phyloP scores from a whole-genome alignment of 140 eudicot species.

The Anethum foeniculum region DNA sequence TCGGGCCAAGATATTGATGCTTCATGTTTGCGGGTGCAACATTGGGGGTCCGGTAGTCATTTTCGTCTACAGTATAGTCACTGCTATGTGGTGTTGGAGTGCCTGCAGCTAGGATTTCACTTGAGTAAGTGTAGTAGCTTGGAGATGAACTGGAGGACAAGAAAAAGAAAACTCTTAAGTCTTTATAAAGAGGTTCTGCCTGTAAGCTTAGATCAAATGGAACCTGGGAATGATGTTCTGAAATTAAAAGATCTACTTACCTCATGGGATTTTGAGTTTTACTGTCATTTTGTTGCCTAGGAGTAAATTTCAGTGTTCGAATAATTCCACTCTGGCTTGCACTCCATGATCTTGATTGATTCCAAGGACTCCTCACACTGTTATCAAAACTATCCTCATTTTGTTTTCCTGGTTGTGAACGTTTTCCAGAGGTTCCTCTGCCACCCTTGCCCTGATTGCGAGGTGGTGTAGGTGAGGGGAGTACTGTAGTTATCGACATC shows the following conservation, averaged over 20 bases:
- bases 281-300: conserved; percentile 18
- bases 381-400: conserved; percentile 44
- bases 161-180: not conserved
- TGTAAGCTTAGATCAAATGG: not conserved
- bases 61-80: conserved; percentile 68
- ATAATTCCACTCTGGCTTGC: conserved; percentile 35
- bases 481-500: conserved; percentile 28
- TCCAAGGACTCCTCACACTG: conserved; percentile 74
- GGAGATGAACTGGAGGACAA: conserved; percentile 43
- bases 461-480: conserved; percentile 36
- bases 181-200: not conserved
- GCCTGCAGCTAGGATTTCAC: conserved; percentile 41
- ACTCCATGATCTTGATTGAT: conserved; percentile 51
- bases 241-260: conserved; percentile 14
- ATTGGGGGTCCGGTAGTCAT: conserved; percentile 64
- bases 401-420: conserved; percentile 28
- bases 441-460: conserved; percentile 13
- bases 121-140: conserved; percentile 51
- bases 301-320: conserved; percentile 34
- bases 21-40: conserved; percentile 22
- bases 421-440: conserved; percentile 27
- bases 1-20: conserved; percentile 42
- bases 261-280: conserved; percentile 23
- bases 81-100: conserved; percentile 84
- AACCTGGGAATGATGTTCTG: not conserved